Evolutionary conservation across 768 basidiomycete genomes (phyloP), one percentile per base, ranked within the genome.

Genomic region (Scleroderma bovista): DNA sequence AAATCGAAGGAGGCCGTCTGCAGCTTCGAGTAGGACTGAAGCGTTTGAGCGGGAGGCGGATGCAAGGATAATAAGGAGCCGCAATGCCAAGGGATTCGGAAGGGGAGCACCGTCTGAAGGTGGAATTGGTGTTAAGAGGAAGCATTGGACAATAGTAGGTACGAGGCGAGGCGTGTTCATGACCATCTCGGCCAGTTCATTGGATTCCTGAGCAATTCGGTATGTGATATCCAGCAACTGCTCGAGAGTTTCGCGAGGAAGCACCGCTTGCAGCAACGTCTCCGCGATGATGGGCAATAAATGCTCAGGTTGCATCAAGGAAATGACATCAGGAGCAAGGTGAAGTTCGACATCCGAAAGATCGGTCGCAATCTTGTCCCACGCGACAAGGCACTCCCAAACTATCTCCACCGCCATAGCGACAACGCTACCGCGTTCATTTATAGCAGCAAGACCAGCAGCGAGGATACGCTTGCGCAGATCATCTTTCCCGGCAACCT

Each of bases 1-100:
- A 60, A 89, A 95, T 20, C 88, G 81, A 39, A 95, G 72, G 1
- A 89, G 75, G 0, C 81, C 72, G 56, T 88, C 85, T 1, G 81
- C 75, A 16, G 76, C 67, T 13, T 77, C 78, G 31, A 76, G 60
- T 7, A 92, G 66, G 6, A 71, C 69, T 10, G 65, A 65, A 0
- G 93, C 92, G 51, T 80, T 85, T 1, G 69, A 57, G n/a, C 92
- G 79, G 0, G 89, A 88, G 1, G 88, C 78, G 2, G 66, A 64
- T 1, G 80, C 80, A 24, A 93, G 72, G 1, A 72, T 73, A 12
- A 61, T 70, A 17, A 93, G 68, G 19, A 88, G 59, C n/a, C 69
- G 66, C 3, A 93, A 61, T 3, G 86, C 83, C 24, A 60, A 62
- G 24, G 39, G 81, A 72, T 50, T 78, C 51, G 40, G 84, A 0